Base-by-base conservation (phyloP, 495 filamentous ascomycete species). In the Penicillium turbatum region DNA sequence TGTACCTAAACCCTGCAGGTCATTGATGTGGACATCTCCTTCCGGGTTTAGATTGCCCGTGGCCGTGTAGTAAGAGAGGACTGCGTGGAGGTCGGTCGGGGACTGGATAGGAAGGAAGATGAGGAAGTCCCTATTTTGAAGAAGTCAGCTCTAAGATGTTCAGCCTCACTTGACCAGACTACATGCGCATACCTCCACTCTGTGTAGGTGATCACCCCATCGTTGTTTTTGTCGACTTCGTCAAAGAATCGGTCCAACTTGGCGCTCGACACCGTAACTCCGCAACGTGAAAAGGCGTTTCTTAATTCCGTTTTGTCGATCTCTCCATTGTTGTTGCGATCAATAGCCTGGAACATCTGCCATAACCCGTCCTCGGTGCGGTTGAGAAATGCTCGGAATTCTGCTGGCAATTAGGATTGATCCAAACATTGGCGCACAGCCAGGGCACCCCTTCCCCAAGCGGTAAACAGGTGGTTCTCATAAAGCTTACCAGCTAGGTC, bases 1-100 rank as follows among this genome's bases (percentile, higher is more conserved):
- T 82, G 79, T 96, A 97, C 95, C 95, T 92, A 95, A 78, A 73
- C 91, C 87, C 78, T 95, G 82, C 60, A 93, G 79, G 67, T 93
- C 89, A 73, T 93, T 90, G 74, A 98, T 84, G 58, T 88, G 79
- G 57, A 93, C 92, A 78, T 98, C 93, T 64, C 93, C 93, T 79
- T 98, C 93, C 50, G 88, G 75, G 69, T 91, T 96, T 64, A 98
- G 78, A 69, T 86, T 92, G 64, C 95, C 84, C 59, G 93, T 88
- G 19, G 90, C 87, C 32, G 87, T 85, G 71, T 95, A 98, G 72
- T 96, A 97, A 48, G 89, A 90, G 52, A 97, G 77, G 35, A 96
- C 88, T 45, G 90, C 86, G 64, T 82, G 83, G n/a, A 98, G 75
- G 56, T 85, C 82, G 34, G 88, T 82, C 39, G 71, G 58, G 21